These are phyloP conservation scores for Arabis hirsuta DNA, from an alignment of 345 rosid species.

Conservation along the genomic window DNA sequence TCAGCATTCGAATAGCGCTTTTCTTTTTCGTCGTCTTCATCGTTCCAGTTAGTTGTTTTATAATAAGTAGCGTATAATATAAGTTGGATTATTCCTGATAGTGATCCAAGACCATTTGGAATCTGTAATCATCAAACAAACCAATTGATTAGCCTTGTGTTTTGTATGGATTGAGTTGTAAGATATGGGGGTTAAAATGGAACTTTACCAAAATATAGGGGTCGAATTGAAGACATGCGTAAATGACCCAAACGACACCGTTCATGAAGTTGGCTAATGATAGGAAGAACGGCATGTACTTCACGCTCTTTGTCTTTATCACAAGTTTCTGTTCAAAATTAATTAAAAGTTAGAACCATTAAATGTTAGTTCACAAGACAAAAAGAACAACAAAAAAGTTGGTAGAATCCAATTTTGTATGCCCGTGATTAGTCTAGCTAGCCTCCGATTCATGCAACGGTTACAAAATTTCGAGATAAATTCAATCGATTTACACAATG, in stretches of 20 bases:
- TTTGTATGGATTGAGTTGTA: neutral
- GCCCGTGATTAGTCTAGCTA: constrained; percentile 13
- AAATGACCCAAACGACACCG: constrained; percentile 62
- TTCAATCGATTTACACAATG: no score
- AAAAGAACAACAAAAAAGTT: neutral
- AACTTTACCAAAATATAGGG: constrained; percentile 55
- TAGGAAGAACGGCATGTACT: constrained; percentile 79
- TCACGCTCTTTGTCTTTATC: constrained; percentile 76
- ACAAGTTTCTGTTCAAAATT: constrained; percentile 56
- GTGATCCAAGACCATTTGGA: constrained; percentile 58
- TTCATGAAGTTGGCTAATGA: constrained; percentile 60
- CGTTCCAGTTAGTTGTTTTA: constrained; percentile 49
- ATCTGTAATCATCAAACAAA: constrained; percentile 33
- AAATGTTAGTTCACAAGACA: constrained; percentile 33
- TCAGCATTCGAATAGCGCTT: constrained; percentile 18
- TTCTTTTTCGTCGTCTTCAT: constrained; percentile 49
- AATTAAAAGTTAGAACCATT: constrained; percentile 7
- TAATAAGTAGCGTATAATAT: constrained; percentile 49
- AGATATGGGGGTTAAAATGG: neutral
- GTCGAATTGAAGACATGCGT: constrained; percentile 65
- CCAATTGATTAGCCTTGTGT: neutral
- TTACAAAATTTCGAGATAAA: neutral
- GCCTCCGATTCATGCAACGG: neutral
- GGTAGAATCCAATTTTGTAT: neutral
- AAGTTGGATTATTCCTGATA: constrained; percentile 61